Conservation (phyloP, 768 basidiomycete species). For the Leccinum olivaceopallidum region DNA sequence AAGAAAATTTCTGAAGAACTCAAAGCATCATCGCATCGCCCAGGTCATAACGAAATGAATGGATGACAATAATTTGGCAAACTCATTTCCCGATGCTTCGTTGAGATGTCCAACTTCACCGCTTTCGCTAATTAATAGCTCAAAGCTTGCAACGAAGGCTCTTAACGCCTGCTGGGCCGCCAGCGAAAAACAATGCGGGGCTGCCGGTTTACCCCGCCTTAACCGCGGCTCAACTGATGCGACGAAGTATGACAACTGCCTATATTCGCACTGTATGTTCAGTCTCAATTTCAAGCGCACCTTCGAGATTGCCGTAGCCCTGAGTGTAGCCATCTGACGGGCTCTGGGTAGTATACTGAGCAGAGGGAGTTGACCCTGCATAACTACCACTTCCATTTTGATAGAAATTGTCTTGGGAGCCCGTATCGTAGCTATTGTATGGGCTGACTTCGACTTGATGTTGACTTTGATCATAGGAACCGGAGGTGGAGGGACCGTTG, state of each 20-base stretch:
- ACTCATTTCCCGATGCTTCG: constrained; percentile 32
- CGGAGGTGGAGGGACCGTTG: constrained; percentile 45
- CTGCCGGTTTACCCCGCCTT: constrained; percentile 52
- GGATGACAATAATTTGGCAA: constrained; percentile 17
- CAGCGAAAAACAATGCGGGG: constrained; percentile 26
- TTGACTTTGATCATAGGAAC: constrained; percentile 64
- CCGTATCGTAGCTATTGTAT: constrained; percentile 70
- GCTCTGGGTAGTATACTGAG: constrained; percentile 50
- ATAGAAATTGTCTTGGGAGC: constrained; percentile 62
- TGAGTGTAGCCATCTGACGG: constrained; percentile 52
- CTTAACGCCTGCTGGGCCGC: constrained; percentile 32
- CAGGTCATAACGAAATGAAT: constrained; percentile 19
- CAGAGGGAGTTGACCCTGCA: constrained; percentile 47
- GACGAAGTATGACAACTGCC: constrained; percentile 36
- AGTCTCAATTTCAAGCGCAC: constrained; percentile 81
- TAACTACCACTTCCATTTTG: constrained; percentile 67
- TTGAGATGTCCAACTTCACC: constrained; percentile 37
- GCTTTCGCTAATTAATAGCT: constrained; percentile 50
- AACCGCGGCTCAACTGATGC: constrained; percentile 44
- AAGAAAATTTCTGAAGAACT: constrained; percentile 26
- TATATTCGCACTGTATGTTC: constrained; percentile 44
- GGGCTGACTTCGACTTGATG: constrained; percentile 62
- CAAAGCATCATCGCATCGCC: constrained; percentile 25
- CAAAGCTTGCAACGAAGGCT: constrained; percentile 44
- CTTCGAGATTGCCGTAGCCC: constrained; percentile 73